Base-by-base conservation (phyloP, 140 eudicot genomes). In the Flaveria floridana region DNA sequence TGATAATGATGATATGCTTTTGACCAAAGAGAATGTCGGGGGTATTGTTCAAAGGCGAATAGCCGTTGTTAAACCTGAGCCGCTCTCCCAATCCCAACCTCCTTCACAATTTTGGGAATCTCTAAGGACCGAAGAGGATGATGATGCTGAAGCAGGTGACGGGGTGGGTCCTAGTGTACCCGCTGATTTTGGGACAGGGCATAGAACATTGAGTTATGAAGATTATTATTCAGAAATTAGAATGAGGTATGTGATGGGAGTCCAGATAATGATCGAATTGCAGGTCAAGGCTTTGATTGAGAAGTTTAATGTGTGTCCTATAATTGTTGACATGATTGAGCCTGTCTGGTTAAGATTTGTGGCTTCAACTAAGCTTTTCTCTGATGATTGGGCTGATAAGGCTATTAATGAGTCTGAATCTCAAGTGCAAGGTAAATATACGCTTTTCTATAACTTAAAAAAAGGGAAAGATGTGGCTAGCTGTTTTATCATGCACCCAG, bases 271-370 rank as follows among this genome's bases (percentile, higher is more conserved):
- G 84, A 80, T 93, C 7, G 86, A 88, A 73, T 23, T 86, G 84
- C 98, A 93, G 65, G 65, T 87, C 51, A 79, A 75, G 77, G 87
- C 91, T 44, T 80, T 93, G 86, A 93, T 90, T 72, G 93, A 93
- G 79, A 65, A 80, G 39, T 90, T 86, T 51, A 74, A 73, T 34
- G 96, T 86, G 68, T 83, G 78, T 69, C 91, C 92, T 1, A 52
- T 84, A 73, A 76, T 88, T 59, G 74, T 82, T 69, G 96, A 85
- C 81, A 74, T 93, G 68, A 76, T 82, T 12, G 87, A 79, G 11
- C 73, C 89, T 46, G 42, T 90, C 62, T 93, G 98, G 98, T 81
- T 84, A 48, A 80, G 84, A 74, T 82, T 72, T 64, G 42, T 93
- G 70, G 89, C 83, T 14, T 34, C 75, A 48, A 85, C 86, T 18